Evolutionary conservation across 2,329 filamentous ascomycete genomes (phyloP), one percentile per base, ranked within the genome.

Genomic region (Claviceps humidiphila): DNA sequence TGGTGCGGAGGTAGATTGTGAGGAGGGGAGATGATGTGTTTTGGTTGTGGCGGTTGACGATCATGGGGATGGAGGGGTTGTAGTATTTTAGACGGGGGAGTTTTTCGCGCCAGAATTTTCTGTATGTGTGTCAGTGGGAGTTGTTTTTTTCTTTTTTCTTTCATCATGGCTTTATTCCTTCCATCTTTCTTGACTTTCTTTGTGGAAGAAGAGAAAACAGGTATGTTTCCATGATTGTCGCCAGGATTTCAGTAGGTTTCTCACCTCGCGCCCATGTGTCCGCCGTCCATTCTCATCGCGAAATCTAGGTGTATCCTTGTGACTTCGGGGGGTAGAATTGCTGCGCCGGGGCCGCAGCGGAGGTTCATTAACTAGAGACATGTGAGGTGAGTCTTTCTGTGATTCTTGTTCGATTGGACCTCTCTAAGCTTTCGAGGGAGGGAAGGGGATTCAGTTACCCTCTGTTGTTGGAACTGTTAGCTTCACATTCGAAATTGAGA

Each of bases 21-120:
- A 89, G 73, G 47, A 72, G 74, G 14, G 85, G 79, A 6, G 77
- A 71, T 22, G 73, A 73, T 4, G 72, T 66, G 58, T 81, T 74
- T 45, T 82, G 70, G 40, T 66, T 61, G 57, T 78, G 82, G 54
- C 87, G 85, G 67, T 85, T 84, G 61, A 95, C 80, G 54, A 87
- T 82, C 78, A 97, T 94, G 44, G 85, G 81, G 46, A 96, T 68
- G 13, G 81, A 72, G 0, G 93, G 93, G 67, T 98, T 98, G 76
- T 95, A 85, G 73, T 84, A 98, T 76, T 98, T 96, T 59, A 98
- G 75, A 53, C 88, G 81, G 22, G 88, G 87, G 47, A 97, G 82
- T 65, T 82, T 85, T 55, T 83, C 74, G 57, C 79, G 81, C 87
- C 89, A 95, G 77, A 98, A 96, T 72, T 88, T 88, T 63, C 90